Percentiles rank a stretch among this genome's conserved stretches.
phyloP scores from a whole-genome alignment of 371 early-diverging fungal genomes.

The Gilbertella persicaria region DNA sequence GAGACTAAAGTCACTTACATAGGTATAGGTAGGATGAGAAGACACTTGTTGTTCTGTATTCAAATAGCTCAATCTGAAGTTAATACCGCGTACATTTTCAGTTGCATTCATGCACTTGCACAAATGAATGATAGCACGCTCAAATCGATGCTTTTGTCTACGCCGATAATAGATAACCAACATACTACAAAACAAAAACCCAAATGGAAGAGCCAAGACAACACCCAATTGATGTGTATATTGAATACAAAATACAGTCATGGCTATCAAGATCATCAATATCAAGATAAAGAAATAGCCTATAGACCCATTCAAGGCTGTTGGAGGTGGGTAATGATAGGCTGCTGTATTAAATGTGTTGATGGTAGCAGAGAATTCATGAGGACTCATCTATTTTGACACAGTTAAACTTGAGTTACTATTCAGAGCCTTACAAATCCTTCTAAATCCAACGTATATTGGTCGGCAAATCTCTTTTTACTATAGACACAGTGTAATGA shows the following conservation, averaged over 20 bases:
- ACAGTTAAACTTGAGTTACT: background rate
- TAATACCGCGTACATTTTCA: constrained; percentile 53
- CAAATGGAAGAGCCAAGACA: constrained; percentile 26
- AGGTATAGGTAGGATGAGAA: constrained; percentile 19
- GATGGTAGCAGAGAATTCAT: constrained; percentile 42
- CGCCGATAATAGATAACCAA: constrained; percentile 29
- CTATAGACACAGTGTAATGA: constrained; percentile 38
- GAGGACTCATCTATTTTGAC: constrained; percentile 34
- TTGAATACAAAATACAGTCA: constrained; percentile 24
- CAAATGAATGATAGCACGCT: constrained; percentile 32
- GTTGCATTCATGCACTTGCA: constrained; percentile 51
- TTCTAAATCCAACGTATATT: constrained; percentile 39
- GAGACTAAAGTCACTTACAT: constrained; percentile 29
- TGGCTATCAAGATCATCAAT: constrained; percentile 17
- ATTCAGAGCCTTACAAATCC: constrained; percentile 23
- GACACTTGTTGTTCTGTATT: constrained; percentile 29
- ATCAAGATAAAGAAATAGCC: constrained; percentile 11
- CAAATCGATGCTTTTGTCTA: constrained; percentile 35
- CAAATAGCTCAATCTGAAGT: constrained; percentile 33
- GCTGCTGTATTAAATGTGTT: constrained; percentile 40
- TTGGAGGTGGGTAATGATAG: constrained; percentile 33
- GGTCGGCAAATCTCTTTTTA: constrained; percentile 34
- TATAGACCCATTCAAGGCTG: constrained; percentile 13
- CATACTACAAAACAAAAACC: constrained; percentile 23
- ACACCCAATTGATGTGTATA: constrained; percentile 33